phyloP scores from a whole-genome alignment of 148 eudicot genomes.

The Euryodendron excelsum region DNA sequence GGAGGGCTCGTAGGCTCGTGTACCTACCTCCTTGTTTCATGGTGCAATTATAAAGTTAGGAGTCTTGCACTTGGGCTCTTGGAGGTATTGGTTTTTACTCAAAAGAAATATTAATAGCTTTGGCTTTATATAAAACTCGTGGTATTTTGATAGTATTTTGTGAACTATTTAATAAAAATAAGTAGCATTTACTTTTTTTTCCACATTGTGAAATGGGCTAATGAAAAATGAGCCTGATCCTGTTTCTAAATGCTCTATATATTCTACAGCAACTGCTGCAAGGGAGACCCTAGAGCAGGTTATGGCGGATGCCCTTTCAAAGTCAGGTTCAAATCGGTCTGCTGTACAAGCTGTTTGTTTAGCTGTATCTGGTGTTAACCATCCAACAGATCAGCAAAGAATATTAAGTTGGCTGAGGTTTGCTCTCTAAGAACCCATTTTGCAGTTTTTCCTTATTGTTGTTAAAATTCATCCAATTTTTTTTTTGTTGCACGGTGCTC shows the following conservation, averaged over 20 bases:
- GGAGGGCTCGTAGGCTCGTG: too few species aligned
- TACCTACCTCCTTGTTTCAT: neutral
- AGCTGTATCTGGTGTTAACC: conserved; percentile 80
- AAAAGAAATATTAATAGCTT: neutral
- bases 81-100: neutral
- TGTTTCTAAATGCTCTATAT: neutral
- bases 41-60: neutral
- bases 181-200: neutral
- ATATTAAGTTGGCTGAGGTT: conserved; percentile 70
- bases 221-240: neutral
- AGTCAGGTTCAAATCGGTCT: conserved; percentile 50
- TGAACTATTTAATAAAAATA: neutral
- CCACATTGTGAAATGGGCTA: neutral
- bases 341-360: conserved; percentile 79
- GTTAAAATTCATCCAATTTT: neutral
- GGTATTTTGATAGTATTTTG: neutral
- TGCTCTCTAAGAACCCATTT: neutral
- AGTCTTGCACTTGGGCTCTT: neutral
- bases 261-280: conserved; percentile 62
- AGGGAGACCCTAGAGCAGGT: conserved; percentile 70
- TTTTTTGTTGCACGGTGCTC: neutral
- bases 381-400: conserved; percentile 68
- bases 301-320: conserved; percentile 64
- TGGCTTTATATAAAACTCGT: neutral
- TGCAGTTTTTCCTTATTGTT: neutral